Evolutionary conservation across 2,329 filamentous ascomycete genomes (phyloP).

Genomic region (Ophiostoma novo-ulmi): DNA sequence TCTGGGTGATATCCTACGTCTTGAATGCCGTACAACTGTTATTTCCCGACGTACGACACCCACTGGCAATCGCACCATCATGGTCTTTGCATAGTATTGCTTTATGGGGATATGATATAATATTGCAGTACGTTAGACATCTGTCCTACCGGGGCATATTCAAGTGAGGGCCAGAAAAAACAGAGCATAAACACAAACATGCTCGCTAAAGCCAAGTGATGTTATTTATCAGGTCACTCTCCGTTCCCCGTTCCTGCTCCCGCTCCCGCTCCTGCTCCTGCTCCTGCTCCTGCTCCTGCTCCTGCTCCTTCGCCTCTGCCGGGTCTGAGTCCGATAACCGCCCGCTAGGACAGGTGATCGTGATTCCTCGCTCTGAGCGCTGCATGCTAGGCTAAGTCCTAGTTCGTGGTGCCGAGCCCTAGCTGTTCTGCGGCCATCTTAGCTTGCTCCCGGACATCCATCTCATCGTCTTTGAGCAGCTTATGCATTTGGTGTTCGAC

Average conservation of each 20-base stretch:
- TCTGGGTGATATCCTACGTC: neutral
- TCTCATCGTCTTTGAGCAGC: conserved; percentile 62
- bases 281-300: too few species aligned
- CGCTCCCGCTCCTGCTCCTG: too few species aligned
- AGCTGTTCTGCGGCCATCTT: conserved; percentile 75
- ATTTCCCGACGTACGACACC: neutral
- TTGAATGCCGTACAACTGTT: neutral
- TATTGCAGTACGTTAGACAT: neutral
- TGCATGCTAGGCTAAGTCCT: neutral
- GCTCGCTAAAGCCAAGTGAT: neutral
- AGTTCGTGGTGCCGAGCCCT: neutral
- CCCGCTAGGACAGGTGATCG: neutral
- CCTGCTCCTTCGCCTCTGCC: too few species aligned
- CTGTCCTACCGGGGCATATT: neutral
- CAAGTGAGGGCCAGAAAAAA: neutral
- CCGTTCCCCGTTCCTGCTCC: too few species aligned
- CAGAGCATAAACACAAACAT: neutral
- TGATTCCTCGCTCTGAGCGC: neutral
- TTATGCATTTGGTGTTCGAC: conserved; percentile 61
- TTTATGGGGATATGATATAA: neutral
- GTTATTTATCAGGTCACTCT: neutral
- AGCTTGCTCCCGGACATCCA: conserved; percentile 78
- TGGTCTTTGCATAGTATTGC: neutral
- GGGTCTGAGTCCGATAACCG: neutral
- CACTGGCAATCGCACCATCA: neutral